These are phyloP conservation scores for Ophiostoma ips DNA, from an alignment of 2,329 filamentous ascomycete genomes.

Conservation along the genomic window DNA sequence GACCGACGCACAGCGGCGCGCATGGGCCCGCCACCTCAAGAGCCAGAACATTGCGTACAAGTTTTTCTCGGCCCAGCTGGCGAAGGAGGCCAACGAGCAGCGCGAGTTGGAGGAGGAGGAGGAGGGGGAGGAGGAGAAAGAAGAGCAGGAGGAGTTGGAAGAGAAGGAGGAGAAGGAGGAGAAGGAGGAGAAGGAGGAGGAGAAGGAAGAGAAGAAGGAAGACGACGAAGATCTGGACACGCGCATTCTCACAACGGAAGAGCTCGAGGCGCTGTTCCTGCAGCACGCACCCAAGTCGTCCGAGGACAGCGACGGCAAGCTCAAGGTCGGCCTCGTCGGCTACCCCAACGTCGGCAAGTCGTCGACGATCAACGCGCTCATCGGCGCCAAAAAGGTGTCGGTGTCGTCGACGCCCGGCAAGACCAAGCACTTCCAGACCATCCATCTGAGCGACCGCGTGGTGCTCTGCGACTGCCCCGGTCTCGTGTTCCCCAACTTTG, in stretches of 20 bases:
- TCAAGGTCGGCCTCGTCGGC: constrained; percentile 84
- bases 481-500: constrained; percentile 97
- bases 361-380: constrained; percentile 97
- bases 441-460: constrained; percentile 80
- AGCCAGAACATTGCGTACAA: constrained; percentile 72
- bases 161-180: constrained; percentile 26
- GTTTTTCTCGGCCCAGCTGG: constrained; percentile 90
- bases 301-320: constrained; percentile 44
- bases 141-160: constrained; percentile 19
- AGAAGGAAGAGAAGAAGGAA: constrained; percentile 6
- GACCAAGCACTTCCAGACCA: constrained; percentile 98
- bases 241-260: constrained; percentile 80
- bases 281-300: constrained; percentile 44
- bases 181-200: neutral
- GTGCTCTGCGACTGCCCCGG: constrained; percentile 95
- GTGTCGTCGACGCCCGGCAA: constrained; percentile 96
- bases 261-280: constrained; percentile 80
- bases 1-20: constrained; percentile 65
- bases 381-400: constrained; percentile 95
- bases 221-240: constrained; percentile 35
- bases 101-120: constrained; percentile 40
- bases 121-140: constrained; percentile 18
- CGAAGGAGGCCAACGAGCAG: constrained; percentile 76
- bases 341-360: constrained; percentile 99
- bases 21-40: constrained; percentile 80